These are phyloP conservation scores for Xerocomellus amylosporus DNA, from an alignment of 768 basidiomycete species.

Conservation along the genomic window DNA sequence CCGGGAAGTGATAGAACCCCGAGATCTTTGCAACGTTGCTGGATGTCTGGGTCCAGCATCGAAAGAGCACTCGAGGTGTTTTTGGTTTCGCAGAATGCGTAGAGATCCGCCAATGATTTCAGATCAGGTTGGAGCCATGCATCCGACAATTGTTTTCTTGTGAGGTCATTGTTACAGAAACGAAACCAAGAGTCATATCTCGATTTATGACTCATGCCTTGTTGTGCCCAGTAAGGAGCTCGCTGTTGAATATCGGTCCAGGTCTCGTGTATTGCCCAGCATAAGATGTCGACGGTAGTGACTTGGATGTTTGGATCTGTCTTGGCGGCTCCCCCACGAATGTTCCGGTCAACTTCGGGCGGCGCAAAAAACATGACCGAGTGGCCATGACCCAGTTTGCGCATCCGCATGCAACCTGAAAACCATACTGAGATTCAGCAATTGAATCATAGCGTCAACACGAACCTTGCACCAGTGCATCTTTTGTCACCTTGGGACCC, in stretches of 20 bases:
- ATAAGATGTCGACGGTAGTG: slow-evolving; percentile 32
- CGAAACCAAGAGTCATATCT: slow-evolving; percentile 12
- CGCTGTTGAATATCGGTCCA: slow-evolving; percentile 18
- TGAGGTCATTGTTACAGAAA: slow-evolving; percentile 6
- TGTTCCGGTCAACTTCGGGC: slow-evolving; percentile 35
- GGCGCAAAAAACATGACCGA: slow-evolving; percentile 46
- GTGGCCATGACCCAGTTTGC: slow-evolving; percentile 45
- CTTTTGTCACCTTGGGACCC: slow-evolving; percentile 36
- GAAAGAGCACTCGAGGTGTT: not conserved
- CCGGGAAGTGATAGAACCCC: slow-evolving; percentile 9
- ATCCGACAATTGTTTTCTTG: not conserved
- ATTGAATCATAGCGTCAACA: not conserved
- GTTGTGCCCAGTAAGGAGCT: slow-evolving; percentile 7
- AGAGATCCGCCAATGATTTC: slow-evolving; percentile 35
- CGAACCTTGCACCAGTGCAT: slow-evolving; percentile 34
- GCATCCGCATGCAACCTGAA: slow-evolving; percentile 52
- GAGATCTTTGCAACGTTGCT: slow-evolving; percentile 6
- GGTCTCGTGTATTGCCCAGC: slow-evolving; percentile 45
- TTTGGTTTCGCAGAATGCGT: slow-evolving; percentile 7
- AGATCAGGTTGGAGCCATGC: slow-evolving; percentile 40
- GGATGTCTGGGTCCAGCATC: not conserved
- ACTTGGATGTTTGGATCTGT: not conserved
- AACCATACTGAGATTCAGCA: not conserved
- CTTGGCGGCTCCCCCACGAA: slow-evolving; percentile 27
- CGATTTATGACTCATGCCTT: slow-evolving; percentile 21